Base-by-base conservation (phyloP, 805 yeast genomes). In the Saccharomyces mikatae region DNA sequence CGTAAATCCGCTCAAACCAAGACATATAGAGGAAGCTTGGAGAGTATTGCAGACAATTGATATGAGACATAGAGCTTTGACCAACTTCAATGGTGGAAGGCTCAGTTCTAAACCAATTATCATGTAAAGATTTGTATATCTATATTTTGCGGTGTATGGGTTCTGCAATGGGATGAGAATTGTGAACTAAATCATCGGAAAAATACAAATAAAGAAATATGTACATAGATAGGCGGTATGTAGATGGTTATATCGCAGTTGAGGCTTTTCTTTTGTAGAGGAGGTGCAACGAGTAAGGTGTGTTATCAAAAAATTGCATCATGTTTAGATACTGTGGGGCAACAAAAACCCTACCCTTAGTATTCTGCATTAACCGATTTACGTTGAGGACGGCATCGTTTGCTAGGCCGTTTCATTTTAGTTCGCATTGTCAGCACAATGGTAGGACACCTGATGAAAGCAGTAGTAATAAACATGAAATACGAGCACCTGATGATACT, bases 11-110 rank as follows among this genome's bases (percentile, higher is more conserved):
- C 76, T 91, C 41, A 74, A 81, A 66, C 88, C 92, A 0, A 80
- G 81, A 55, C 96, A 91, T 68, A 83, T 91, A 10, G 84, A 84
- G 56, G 96, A 89, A 64, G 97, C 97, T 0, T 89, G 94, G 90
- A 75, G 97, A 63, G 72, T 85, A 52, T 69, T 89, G 47, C 97
- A 90, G 68, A 71, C 75, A 1, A 72, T 71, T 1, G 77, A 78
- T 47, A 80, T 80, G 62, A 79, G 76, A 48, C 84, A 81, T 58
- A 81, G 78, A 56, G 86, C 94, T 1, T 67, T 83, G 47, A 76
- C 89, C 56, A 83, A 86, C 52, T 89, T 84, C 67, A 80, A 83
- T 31, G 96, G 77, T 11, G 73, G 75, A 5, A 68, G 73, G 60
- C 47, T 73, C 21, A 61, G 63, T 22, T 63, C 73, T 3, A 62